These are phyloP conservation scores for Epithele typhae DNA, from an alignment of 768 basidiomycete species.

Conservation along the genomic window DNA sequence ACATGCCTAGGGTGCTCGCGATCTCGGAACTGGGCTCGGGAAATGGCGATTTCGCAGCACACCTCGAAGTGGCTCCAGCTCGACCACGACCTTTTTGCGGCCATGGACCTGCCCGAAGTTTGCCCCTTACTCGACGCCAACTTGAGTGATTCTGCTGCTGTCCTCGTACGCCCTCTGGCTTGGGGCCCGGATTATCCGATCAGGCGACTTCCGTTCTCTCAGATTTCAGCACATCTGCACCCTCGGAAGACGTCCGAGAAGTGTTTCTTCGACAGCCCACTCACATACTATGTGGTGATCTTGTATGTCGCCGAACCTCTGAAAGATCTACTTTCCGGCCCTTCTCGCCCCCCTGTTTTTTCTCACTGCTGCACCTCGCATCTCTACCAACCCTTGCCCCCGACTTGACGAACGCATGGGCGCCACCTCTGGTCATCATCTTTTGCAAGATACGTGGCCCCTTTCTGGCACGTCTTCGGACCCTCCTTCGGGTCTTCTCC, in stretches of 20 bases:
- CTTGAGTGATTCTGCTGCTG: constrained; percentile 18
- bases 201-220: constrained; percentile 41
- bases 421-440: constrained; percentile 52
- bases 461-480: constrained; percentile 80
- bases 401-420: too few relatives aligned
- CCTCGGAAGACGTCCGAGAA: neutral
- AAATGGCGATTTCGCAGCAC: constrained; percentile 54
- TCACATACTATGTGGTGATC: constrained; percentile 79
- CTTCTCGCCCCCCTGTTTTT: constrained; percentile 73
- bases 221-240: too few relatives aligned
- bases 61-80: constrained; percentile 38
- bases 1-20: constrained; percentile 30
- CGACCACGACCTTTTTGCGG: constrained; percentile 32
- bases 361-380: constrained; percentile 70
- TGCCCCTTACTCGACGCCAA: constrained; percentile 45
- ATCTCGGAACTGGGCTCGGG: constrained; percentile 86
- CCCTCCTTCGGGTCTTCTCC: constrained; percentile 69
- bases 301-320: constrained; percentile 44
- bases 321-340: constrained; percentile 81
- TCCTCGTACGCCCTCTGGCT: constrained; percentile 54
- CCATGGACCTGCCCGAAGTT: constrained; percentile 80
- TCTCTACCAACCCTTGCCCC: constrained; percentile 24
- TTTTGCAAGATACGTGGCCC: constrained; percentile 75
- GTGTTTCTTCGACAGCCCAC: constrained; percentile 35
- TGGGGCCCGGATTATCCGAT: constrained; percentile 64